Percentiles rank a stretch among this genome's conserved stretches.
Evolutionary conservation across 2,329 filamentous ascomycete species (phyloP).

Genomic region (Epichloe uncinata): DNA sequence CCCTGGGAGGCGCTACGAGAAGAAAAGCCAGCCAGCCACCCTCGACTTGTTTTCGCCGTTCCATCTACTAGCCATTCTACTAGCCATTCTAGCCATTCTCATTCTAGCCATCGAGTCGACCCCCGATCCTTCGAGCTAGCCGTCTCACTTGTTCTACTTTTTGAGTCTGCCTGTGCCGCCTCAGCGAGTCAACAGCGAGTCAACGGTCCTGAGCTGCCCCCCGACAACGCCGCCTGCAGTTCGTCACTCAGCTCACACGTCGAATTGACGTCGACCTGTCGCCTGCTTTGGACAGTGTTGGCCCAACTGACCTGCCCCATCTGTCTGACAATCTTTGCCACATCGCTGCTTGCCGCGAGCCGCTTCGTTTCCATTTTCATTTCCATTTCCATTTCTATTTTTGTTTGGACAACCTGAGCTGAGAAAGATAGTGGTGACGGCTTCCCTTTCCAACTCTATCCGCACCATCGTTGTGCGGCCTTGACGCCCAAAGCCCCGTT

Average conservation of each 20-base stretch:
- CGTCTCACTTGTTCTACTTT: not conserved
- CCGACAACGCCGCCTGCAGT: conserved; percentile 5
- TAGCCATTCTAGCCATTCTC: too few species aligned
- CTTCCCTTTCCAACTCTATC: not conserved
- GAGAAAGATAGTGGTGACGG: not conserved
- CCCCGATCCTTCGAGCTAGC: conserved; percentile 2
- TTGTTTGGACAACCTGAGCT: not conserved
- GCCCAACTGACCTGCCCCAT: conserved; percentile 1
- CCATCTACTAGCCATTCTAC: not conserved
- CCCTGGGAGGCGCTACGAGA: not conserved
- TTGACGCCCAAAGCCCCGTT: not conserved
- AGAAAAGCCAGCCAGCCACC: not conserved
- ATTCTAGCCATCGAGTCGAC: not conserved
- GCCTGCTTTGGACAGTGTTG: not conserved
- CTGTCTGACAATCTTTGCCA: conserved; percentile 1
- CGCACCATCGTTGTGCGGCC: not conserved
- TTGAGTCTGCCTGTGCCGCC: conserved; percentile 1
- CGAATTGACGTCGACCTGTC: not conserved
- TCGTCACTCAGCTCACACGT: conserved; percentile 2
- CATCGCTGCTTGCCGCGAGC: conserved; percentile 2
- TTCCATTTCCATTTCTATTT: not conserved
- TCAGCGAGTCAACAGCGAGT: conserved; percentile 3
- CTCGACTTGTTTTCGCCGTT: not conserved
- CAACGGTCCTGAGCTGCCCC: conserved; percentile 4
- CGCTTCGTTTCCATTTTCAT: not conserved